Percentiles rank a stretch among this genome's conserved stretches.
phyloP scores from a whole-genome alignment of 768 basidiomycete species.

The Boletales sp. region DNA sequence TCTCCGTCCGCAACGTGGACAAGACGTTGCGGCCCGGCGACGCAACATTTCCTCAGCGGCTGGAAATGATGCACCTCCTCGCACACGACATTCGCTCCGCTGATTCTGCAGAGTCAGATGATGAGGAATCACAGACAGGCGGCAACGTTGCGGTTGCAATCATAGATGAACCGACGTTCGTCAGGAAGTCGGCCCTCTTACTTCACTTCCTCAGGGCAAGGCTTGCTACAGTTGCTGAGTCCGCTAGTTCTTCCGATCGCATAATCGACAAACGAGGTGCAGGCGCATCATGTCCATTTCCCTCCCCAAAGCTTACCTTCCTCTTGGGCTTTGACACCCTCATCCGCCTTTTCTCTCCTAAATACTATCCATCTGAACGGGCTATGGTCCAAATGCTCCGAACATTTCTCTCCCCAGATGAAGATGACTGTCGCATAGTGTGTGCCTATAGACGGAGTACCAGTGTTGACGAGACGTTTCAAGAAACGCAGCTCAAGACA shows the following conservation, averaged over 20 bases:
- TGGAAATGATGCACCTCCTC: conserved; percentile 84
- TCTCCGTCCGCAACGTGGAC: conserved; percentile 86
- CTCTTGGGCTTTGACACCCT: conserved; percentile 85
- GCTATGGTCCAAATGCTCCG: conserved; percentile 56
- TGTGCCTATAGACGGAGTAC: conserved; percentile 55
- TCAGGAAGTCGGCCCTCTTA: conserved; percentile 68
- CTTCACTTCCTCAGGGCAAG: conserved; percentile 43
- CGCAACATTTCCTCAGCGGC: conserved; percentile 69
- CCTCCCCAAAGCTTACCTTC: conserved; percentile 53
- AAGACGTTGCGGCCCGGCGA: conserved; percentile 70
- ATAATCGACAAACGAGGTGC: conserved; percentile 10
- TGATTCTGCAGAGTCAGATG: neutral
- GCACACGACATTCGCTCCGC: conserved; percentile 40
- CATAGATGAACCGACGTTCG: conserved; percentile 86
- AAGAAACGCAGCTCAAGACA: conserved; percentile 28
- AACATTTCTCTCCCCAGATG: conserved; percentile 53
- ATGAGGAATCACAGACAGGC: conserved; percentile 2
- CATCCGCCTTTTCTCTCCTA: conserved; percentile 68
- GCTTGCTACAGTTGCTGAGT: conserved; percentile 8
- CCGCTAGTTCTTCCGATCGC: neutral
- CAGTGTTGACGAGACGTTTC: conserved; percentile 14
- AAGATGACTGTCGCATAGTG: conserved; percentile 59
- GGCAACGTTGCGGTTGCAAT: conserved; percentile 72
- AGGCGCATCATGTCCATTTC: conserved; percentile 3
- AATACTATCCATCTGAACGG: conserved; percentile 58